Base-by-base conservation (phyloP, 805 yeast species). In the Metschnikowia koreensis region DNA sequence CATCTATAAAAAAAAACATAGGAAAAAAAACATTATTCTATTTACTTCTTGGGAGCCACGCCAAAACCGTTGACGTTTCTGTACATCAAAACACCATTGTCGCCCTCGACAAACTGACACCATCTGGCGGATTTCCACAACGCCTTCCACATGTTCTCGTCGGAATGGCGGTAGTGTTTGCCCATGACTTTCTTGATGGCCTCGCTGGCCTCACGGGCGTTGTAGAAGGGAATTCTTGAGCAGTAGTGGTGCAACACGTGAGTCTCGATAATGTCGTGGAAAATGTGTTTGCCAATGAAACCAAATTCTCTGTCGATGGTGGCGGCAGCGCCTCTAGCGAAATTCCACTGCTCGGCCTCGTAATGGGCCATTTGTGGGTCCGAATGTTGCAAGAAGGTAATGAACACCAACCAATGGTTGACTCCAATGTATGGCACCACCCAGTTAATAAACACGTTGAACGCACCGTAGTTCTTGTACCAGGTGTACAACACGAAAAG, bases 241-340 rank as follows among this genome's bases (percentile, higher is more conserved):
- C 81, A 84, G 69, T 81, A 89, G 73, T 89, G 96, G 73, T 89
- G 96, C 62, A 86, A 78, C 49, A 89, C 96, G 67, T 89, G 96
- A 48, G 96, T 89, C 74, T 89, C 96, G 65, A 89, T 88, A 65
- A 89, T 89, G 67, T 87, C 96, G 70, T 89, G 96, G 83, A 89
- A 86, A 63, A 87, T 74, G 77, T 81, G 81, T 66, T 81, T 75
- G 52, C 96, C 96, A 56, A 86, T 75, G 66, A 88, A 85, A 31
- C 93, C 92, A 66, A 87, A 86, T 65, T 87, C 83, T 65, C 96
- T 78, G 70, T 89, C 96, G 56, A 89, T 83, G 51, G 96, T 89
- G 54, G 93, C 88, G 50, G 94, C 92, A 31, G 96, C 96, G 59
- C 96, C 96, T 65, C 92, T 81, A 46, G 92, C 91, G 67, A 87